A percentile compares a stretch with the other conserved stretches of the same genome.
Evolutionary conservation across 768 basidiomycete genomes (phyloP).

Genomic region (Leccinum broughii): DNA sequence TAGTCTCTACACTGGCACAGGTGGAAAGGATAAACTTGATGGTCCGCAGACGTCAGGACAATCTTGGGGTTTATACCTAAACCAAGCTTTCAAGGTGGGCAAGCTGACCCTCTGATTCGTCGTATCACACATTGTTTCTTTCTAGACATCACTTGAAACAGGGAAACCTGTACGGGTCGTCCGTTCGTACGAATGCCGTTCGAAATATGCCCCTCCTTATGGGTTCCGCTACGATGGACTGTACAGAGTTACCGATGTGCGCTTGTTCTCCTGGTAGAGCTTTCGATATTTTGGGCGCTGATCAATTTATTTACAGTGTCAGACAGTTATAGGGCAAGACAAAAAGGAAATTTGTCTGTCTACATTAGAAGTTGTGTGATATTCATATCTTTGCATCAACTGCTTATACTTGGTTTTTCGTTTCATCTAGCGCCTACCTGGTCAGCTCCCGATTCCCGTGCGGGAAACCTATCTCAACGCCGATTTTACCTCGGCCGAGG

Average conservation of each 20-base stretch:
- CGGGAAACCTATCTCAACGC: neutral
- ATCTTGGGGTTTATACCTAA: conserved; percentile 13
- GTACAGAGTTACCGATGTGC: conserved; percentile 26
- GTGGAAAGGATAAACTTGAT: conserved; percentile 13
- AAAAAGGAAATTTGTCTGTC: conserved; percentile 26
- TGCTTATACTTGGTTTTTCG: neutral
- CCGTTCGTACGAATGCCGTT: conserved; percentile 20
- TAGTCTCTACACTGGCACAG: conserved; percentile 32
- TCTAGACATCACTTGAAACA: conserved; percentile 23
- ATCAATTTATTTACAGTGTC: conserved; percentile 15
- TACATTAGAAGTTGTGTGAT: conserved; percentile 22
- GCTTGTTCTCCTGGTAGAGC: neutral
- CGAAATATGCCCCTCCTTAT: conserved; percentile 26
- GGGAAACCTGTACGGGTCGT: conserved; percentile 27
- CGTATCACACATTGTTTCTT: neutral
- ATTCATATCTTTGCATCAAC: neutral
- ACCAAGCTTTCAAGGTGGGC: conserved; percentile 22
- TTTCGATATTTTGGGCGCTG: neutral
- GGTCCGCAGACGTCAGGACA: conserved; percentile 27
- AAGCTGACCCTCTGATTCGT: neutral
- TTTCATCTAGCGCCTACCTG: conserved; percentile 26
- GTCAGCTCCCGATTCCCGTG: conserved; percentile 23
- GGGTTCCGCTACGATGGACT: conserved; percentile 35
- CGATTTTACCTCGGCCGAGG: too few species aligned
- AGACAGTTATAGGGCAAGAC: conserved; percentile 19